Percentiles rank a stretch among this genome's conserved stretches.
These are phyloP conservation scores for Cornus florida DNA, from an alignment of 148 eudicot species.

Conservation along the genomic window DNA sequence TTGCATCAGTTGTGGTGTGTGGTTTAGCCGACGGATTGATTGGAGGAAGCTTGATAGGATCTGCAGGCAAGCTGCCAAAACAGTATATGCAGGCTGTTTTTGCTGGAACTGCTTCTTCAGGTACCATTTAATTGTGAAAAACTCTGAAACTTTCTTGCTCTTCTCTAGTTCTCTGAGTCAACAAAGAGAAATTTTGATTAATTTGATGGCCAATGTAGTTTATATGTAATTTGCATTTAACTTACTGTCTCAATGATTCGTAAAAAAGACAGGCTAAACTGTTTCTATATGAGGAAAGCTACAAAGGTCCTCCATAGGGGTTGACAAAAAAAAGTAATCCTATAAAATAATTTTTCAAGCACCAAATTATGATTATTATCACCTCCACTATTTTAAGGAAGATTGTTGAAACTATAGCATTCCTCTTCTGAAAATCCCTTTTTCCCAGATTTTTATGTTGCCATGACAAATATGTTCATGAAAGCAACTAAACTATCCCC, in stretches of 20 bases:
- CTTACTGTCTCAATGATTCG: background rate
- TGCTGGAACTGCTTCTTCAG: slow-evolving; percentile 93
- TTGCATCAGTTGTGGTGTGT: slow-evolving; percentile 57
- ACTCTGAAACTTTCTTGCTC: background rate
- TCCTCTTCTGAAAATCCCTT: too few relatives aligned
- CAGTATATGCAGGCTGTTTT: slow-evolving; percentile 90
- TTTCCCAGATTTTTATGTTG: too few relatives aligned
- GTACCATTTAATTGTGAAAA: slow-evolving; percentile 23
- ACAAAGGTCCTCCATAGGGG: background rate
- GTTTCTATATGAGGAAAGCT: background rate
- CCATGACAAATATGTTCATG: too few relatives aligned
- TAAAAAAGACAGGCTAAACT: background rate
- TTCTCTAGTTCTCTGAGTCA: background rate
- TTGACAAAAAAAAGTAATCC: background rate
- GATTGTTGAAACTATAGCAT: background rate
- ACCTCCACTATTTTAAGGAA: background rate
- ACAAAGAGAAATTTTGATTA: background rate
- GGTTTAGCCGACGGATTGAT: slow-evolving; percentile 86
- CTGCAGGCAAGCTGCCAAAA: slow-evolving; percentile 78
- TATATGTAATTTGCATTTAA: background rate
- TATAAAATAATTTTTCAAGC: background rate
- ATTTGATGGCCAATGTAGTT: background rate
- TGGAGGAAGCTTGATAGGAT: slow-evolving; percentile 76
- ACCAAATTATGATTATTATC: background rate
- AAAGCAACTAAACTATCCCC: too few relatives aligned